Percentiles rank a stretch among this genome's conserved stretches.
Evolutionary conservation across 164 flowering plant species (phyloP).

Genomic region (Vitis vinifera): ASM3070453v1 NC_081823.1:6585001-6585500

Average conservation of each 20-base stretch:
- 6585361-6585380: too few species aligned
- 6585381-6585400: too few species aligned
- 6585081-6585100: too few species aligned
- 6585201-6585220: conserved; percentile 89
- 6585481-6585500: neutral
- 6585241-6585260: conserved; percentile 90
- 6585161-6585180: neutral
- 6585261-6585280: conserved; percentile 98
- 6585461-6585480: too few species aligned
- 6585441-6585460: too few species aligned
- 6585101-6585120: neutral
- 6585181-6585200: conserved; percentile 89
- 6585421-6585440: too few species aligned
- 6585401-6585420: too few species aligned
- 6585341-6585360: neutral
- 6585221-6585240: conserved; percentile 88
- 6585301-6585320: conserved; percentile 37
- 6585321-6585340: neutral
- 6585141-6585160: neutral
- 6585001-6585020: too few species aligned
- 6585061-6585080: neutral
- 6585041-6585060: too few species aligned
- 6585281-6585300: conserved; percentile 86
- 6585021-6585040: too few species aligned
- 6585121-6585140: too few species aligned